phyloP scores from a whole-genome alignment of 495 filamentous ascomycete species.

The Xylaria curta region DNA sequence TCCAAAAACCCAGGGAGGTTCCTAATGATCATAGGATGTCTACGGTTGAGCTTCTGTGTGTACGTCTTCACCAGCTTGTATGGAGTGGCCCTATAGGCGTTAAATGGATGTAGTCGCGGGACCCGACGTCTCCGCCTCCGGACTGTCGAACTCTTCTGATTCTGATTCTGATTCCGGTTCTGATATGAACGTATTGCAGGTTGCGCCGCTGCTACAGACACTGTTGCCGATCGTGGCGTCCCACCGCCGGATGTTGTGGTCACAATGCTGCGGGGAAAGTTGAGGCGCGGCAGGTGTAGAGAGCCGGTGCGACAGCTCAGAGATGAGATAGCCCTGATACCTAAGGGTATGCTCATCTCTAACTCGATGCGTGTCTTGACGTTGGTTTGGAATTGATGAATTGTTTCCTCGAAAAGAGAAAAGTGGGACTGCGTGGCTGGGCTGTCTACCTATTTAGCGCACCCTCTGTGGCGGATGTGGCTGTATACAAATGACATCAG shows the following conservation, averaged over 20 bases:
- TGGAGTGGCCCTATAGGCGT: not conserved
- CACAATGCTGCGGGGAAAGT: not conserved
- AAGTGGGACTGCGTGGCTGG: not conserved
- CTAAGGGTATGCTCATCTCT: not conserved
- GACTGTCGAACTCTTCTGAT: not conserved
- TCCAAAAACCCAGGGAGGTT: conserved; percentile 15
- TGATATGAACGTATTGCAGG: not conserved
- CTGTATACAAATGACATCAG: not conserved
- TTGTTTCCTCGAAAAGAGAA: not conserved
- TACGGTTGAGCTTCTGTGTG: not conserved
- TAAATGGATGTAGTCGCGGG: conserved; percentile 12
- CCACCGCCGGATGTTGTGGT: not conserved
- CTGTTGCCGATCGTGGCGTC: not conserved
- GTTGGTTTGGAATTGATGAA: not conserved
- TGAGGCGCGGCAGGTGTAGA: not conserved
- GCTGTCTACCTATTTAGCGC: not conserved
- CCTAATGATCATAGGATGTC: conserved; percentile 11
- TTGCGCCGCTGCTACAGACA: not conserved
- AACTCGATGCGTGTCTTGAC: not conserved
- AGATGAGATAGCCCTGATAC: not conserved
- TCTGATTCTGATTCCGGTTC: not conserved
- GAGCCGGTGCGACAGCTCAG: not conserved
- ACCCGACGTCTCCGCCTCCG: not conserved
- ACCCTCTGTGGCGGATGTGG: not conserved
- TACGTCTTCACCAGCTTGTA: conserved; percentile 12